Evolutionary conservation across 805 yeast species (phyloP).

Genomic region (Candida parachauliodes): DNA sequence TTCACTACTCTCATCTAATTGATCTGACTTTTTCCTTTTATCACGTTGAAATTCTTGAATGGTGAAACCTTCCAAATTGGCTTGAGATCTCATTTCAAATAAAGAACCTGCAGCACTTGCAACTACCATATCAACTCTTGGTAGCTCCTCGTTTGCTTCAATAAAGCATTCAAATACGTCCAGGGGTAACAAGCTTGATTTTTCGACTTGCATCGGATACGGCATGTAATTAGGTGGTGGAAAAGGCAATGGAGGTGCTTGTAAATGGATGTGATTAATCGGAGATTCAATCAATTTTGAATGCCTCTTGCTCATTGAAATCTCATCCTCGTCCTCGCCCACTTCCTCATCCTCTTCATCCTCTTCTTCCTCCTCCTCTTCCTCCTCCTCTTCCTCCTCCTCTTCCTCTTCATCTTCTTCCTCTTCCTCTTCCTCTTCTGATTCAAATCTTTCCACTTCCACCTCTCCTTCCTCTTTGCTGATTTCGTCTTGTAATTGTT

Average conservation of each 20-base stretch:
- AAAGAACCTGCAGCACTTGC: slow-evolving; percentile 47
- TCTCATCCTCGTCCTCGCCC: neutral
- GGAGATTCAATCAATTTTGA: neutral
- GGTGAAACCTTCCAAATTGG: slow-evolving; percentile 30
- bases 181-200: slow-evolving; percentile 29
- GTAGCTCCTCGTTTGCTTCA: slow-evolving; percentile 33
- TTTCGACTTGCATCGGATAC: slow-evolving; percentile 36
- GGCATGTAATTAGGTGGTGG: slow-evolving; percentile 47
- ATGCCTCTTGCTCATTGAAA: neutral
- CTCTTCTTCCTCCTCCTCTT: too few species aligned
- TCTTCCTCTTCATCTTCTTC: neutral
- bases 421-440: neutral
- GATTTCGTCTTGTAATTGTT: slow-evolving; percentile 1
- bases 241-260: slow-evolving; percentile 41
- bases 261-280: slow-evolving; percentile 4
- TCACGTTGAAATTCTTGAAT: slow-evolving; percentile 15
- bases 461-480: slow-evolving; percentile 1
- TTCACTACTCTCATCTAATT: slow-evolving; percentile 4
- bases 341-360: too few species aligned
- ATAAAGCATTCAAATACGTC: slow-evolving; percentile 35
- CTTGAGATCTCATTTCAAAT: slow-evolving; percentile 32
- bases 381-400: neutral
- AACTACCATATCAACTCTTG: slow-evolving; percentile 41
- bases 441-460: neutral
- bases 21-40: slow-evolving; percentile 1